Evolutionary conservation across 2,329 filamentous ascomycete genomes (phyloP), one percentile per base, ranked within the genome.

Genomic region (Amauroascus niger): DNA sequence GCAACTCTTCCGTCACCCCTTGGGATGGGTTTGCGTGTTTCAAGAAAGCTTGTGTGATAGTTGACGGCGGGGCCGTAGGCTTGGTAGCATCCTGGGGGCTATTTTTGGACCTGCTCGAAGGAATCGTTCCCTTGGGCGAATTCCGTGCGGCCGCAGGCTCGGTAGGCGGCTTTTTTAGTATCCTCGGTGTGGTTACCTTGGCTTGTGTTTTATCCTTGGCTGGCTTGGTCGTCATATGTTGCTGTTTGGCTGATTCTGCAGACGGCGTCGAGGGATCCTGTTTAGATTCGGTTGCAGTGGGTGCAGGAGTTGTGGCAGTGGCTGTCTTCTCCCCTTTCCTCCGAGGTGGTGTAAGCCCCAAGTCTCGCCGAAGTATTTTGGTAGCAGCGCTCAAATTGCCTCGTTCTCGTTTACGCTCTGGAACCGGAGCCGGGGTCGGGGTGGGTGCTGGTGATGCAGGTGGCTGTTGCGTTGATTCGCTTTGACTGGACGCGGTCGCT

Each of bases 11-110:
- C 0, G 88, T 96, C 45, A 96, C 87, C 13, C 91, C 91, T 65
- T 96, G 91, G 0, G 89, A 93, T 9, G 88, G 82, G 65, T 94
- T 95, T 49, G 84, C 86, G 62, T 89, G 85, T 68, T 90, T 90
- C 57, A 90, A 74, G 64, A 90, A 90, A 18, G 83, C 86, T 57
- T 69, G 68, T 3, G 66, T 73, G n/a, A 60, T 39, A 9, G 63
- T 55, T 28, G 57, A 11, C 28, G 8, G 59, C 52, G 52, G 50
- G 58, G 60, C 56, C 6, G 62, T 47, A 20, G 58, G 45, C n/a
- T 65, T 65, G 39, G 39, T 2, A 32, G 48, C 58, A 6, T 63
- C 53, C 16, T 63, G 66, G 30, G 58, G 44, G 20, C 60, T 62
- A 11, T 55, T 55, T 30, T 35, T 55, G 6, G 49, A 49, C 30